Evolutionary conservation across 1,139 yeast species (phyloP), one percentile per base, ranked within the genome.

Genomic region (Yamadazyma atmosphaerica): DNA sequence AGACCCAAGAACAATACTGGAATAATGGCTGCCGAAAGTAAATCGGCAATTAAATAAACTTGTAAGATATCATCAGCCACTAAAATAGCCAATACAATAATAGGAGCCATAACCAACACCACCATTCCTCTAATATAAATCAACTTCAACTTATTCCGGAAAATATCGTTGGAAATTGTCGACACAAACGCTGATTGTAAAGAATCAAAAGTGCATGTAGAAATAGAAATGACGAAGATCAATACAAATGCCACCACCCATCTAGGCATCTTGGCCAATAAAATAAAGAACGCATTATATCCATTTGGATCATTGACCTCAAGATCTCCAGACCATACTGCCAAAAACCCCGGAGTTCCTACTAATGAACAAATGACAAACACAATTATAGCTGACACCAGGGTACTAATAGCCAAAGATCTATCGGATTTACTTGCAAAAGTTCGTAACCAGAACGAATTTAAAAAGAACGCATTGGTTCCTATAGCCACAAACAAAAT

Each of bases 401-500:
- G 68, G 39, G 90, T 79, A 16, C 95, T 95, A 50, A 86, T 76
- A 60, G 77, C 63, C 52, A 90, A 72, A 55, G 89, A 96, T 51
- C 72, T 79, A 60, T 88, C 79, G 9, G 89, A 68, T 46, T 79
- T 78, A 12, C 96, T 83, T 3, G 98, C 96, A 68, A 90, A 90
- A 0, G 98, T 86, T 55, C 98, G 74, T 48, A 90, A 68, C 98
- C 98, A 90, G 59, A 89, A 89, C 0, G 96, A 96, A 25, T 95
- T 79, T 75, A 90, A 69, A 60, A 90, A 89, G 55, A 90, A 81
- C 56, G 88, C 96, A 54, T 90, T 90, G 30, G 97, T 86, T 37
- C 88, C 76, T 55, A 90, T 84, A 21, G 97, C 97, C 32, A 90
- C 83, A 9, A 85, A 77, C 44, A 90, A 68, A 47, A 90, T 89